Evolutionary conservation across 441 rosid species (phyloP).

Genomic region (Codiaeum variegatum): DNA sequence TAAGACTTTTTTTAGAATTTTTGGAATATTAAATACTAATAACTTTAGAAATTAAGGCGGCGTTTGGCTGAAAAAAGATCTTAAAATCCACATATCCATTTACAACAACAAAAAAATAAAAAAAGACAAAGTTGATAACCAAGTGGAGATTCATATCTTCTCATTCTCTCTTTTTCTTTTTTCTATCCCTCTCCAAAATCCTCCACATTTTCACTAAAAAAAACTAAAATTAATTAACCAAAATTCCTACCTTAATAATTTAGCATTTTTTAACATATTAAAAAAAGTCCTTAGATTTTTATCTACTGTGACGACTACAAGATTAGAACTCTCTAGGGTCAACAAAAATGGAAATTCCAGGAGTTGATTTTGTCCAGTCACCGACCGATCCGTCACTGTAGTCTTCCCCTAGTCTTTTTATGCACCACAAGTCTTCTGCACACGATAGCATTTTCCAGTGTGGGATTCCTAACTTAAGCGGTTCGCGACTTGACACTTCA

Average conservation of each 20-base stretch:
- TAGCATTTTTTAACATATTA: background rate
- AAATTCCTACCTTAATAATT: background rate
- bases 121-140: conserved; percentile 15
- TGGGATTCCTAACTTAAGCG: conserved; percentile 71
- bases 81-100: conserved; percentile 55
- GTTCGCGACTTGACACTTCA: conserved; percentile 71
- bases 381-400: conserved; percentile 76
- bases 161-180: conserved; percentile 25
- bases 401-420: conserved; percentile 79
- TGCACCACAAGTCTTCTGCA: conserved; percentile 86
- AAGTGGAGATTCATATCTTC: conserved; percentile 37
- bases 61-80: conserved; percentile 34
- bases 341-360: conserved; percentile 84
- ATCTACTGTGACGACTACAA: background rate
- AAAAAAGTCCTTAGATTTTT: background rate
- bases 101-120: conserved; percentile 43
- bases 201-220: background rate
- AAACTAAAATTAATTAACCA: background rate
- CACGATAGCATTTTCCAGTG: conserved; percentile 86
- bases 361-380: conserved; percentile 92
- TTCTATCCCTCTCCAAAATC: conserved; percentile 5
- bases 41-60: conserved; percentile 13
- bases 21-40: background rate
- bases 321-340: conserved; percentile 86
- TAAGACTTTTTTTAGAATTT: too few species aligned